Conservation (phyloP, 768 basidiomycete genomes). For the Rhodotorula babjevae region DNA sequence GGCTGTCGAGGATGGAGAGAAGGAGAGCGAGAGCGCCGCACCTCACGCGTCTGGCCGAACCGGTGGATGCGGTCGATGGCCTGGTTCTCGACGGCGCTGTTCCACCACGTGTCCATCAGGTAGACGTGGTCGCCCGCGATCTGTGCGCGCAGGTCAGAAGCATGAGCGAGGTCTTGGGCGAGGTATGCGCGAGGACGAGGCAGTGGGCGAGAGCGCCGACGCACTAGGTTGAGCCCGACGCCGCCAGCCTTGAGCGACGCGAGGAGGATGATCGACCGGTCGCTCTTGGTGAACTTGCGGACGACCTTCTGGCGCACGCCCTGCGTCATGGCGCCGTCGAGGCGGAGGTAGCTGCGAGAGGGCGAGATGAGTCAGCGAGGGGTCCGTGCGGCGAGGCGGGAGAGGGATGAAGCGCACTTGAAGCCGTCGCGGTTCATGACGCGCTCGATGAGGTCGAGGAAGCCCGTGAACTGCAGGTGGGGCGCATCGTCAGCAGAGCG, state of each 20-base stretch:
- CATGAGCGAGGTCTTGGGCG: slow-evolving; percentile 41
- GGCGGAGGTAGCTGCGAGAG: slow-evolving; percentile 54
- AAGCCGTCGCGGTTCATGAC: slow-evolving; percentile 66
- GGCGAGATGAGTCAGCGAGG: too few relatives aligned
- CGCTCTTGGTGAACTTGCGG: slow-evolving; percentile 57
- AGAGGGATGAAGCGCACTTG: slow-evolving; percentile 48
- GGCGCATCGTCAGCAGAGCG: not conserved
- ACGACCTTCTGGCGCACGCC: slow-evolving; percentile 72
- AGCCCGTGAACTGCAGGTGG: slow-evolving; percentile 69
- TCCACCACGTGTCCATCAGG: slow-evolving; percentile 50
- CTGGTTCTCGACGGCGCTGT: slow-evolving; percentile 35
- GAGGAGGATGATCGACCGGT: slow-evolving; percentile 34
- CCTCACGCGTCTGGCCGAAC: slow-evolving; percentile 42
- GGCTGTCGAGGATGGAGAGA: not conserved
- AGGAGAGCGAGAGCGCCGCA: not conserved
- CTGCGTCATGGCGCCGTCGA: slow-evolving; percentile 89
- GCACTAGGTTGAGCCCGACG: slow-evolving; percentile 58
- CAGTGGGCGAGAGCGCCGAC: not conserved
- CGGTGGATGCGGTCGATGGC: slow-evolving; percentile 43
- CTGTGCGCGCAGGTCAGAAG: not conserved
- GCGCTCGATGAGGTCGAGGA: slow-evolving; percentile 72
- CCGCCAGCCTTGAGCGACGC: slow-evolving; percentile 77
- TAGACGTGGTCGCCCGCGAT: slow-evolving; percentile 79
- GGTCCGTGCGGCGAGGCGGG: too few relatives aligned
- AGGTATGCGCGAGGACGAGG: not conserved